Evolutionary conservation across 495 filamentous ascomycete genomes (phyloP).

Genomic region (Cenococcum geophilum): DNA sequence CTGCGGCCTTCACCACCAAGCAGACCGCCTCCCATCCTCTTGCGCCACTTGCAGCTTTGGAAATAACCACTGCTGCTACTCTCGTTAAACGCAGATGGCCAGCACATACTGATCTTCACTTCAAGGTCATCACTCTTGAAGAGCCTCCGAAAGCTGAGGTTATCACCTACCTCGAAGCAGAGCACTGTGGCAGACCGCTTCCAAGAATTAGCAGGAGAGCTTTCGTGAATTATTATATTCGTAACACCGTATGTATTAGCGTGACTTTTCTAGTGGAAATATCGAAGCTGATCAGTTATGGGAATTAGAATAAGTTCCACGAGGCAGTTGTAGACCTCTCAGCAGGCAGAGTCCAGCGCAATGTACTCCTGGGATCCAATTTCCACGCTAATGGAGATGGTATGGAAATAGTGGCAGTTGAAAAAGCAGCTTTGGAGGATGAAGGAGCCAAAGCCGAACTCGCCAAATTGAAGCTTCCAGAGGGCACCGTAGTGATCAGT

Average conservation of each 20-base stretch:
- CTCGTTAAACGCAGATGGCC: conserved; percentile 50
- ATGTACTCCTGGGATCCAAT: conserved; percentile 52
- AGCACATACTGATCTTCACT: conserved; percentile 48
- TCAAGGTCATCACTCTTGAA: conserved; percentile 59
- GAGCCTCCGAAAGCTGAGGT: conserved; percentile 59
- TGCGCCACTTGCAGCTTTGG: conserved; percentile 51
- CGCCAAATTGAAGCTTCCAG: conserved; percentile 57
- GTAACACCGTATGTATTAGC: conserved; percentile 49
- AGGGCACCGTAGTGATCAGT: conserved; percentile 53
- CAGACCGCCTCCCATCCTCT: conserved; percentile 47
- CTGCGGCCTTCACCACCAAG: conserved; percentile 14
- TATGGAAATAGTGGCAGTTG: conserved; percentile 55
- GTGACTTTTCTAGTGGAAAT: not conserved
- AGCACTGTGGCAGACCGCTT: conserved; percentile 33
- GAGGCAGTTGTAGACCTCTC: conserved; percentile 59
- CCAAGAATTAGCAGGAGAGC: conserved; percentile 47
- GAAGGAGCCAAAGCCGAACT: conserved; percentile 55
- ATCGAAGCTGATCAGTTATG: conserved; percentile 1
- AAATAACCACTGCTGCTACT: conserved; percentile 46
- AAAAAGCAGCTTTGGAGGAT: conserved; percentile 52
- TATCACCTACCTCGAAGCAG: conserved; percentile 48
- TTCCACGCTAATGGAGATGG: conserved; percentile 53
- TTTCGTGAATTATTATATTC: conserved; percentile 59
- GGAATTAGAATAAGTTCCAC: conserved; percentile 55
- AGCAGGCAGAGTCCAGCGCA: conserved; percentile 48